Evolutionary conservation across 495 filamentous ascomycete species (phyloP).

Genomic region (Penicillium diatomitis): DNA sequence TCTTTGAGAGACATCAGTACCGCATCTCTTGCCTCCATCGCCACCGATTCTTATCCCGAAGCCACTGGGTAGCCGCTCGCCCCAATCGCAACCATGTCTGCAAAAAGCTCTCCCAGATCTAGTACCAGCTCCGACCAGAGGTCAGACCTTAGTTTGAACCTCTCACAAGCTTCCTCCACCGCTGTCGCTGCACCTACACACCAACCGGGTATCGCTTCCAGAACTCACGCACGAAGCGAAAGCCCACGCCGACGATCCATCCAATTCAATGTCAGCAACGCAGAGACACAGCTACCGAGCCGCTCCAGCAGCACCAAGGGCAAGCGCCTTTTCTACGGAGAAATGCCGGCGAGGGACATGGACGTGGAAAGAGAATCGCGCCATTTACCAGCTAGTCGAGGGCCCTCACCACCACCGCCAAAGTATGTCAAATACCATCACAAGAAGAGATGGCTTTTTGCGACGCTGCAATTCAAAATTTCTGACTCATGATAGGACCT

Average conservation of each 20-base stretch:
- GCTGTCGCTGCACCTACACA: conserved; percentile 7
- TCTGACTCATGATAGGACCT: conserved; percentile 28
- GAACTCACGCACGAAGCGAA: conserved; percentile 8
- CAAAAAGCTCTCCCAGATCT: conserved; percentile 22
- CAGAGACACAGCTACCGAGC: conserved; percentile 22
- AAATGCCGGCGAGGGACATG: conserved; percentile 11
- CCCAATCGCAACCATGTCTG: conserved; percentile 14
- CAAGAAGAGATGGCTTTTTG: neutral
- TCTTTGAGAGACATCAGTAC: too few species aligned
- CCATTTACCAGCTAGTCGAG: conserved; percentile 12
- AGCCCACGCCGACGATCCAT: conserved; percentile 32
- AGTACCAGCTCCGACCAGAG: conserved; percentile 48
- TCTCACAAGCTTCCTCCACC: conserved; percentile 7
- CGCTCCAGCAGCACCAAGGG: conserved; percentile 23
- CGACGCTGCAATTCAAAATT: neutral
- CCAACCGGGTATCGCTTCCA: conserved; percentile 14
- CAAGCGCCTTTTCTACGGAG: conserved; percentile 18
- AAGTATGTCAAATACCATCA: conserved; percentile 15
- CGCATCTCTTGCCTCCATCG: neutral
- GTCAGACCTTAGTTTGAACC: conserved; percentile 22
- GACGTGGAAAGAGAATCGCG: conserved; percentile 25
- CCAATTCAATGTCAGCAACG: conserved; percentile 30
- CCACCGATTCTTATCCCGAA: neutral
- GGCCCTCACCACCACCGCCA: conserved; percentile 31
- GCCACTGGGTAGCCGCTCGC: neutral